Base-by-base conservation (phyloP, 139 green algal species). In the Coelastrella sp. region DNA sequence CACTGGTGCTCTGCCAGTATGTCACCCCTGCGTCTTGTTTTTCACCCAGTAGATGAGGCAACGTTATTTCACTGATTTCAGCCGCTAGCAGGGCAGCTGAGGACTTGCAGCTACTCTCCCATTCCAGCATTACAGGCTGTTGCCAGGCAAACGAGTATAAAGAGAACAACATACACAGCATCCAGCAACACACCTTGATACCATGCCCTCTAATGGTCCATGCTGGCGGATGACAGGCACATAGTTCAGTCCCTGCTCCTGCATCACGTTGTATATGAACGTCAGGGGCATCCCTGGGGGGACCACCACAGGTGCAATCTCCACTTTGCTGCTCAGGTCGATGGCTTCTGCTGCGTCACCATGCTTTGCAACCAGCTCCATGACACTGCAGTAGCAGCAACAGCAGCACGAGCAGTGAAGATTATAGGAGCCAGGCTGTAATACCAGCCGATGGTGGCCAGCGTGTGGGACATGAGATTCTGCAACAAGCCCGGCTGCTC, bases 231-330 rank as follows among this genome's bases (percentile, higher is more conserved):
- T 85, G 3, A 95, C 93, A 16, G 93, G 93, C 61, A 95, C 87
- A 58, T 94, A 94, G 92, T 95, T 92, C 73, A 95, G 93, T 54
- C 93, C 93, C 89, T 94, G 90, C 4, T 92, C 91, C 32, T 94
- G 71, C 86, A 89, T 90, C 2, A 91, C 22, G 54, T 80, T 22
- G 90, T 93, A 93, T 22, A 94, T 86, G 84, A 93, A 94, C 56
- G 89, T 86, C 73, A 95, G 84, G 56, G 93, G 93, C 93, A 95
- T 95, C 89, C 91, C 92, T 22, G 92, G 90, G 10, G 93, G 92
- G 54, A 94, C 92, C 71, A 92, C 88, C 66, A 95, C 81, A 65
- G 93, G 93, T 23, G 93, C 91, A 60, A 91, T 83, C 90, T 93
- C 90, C 54, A 93, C 92, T 83, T 92, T 92, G 86, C 73, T 90